phyloP scores from a whole-genome alignment of 345 rosid species.

The Boechera stricta region DNA sequence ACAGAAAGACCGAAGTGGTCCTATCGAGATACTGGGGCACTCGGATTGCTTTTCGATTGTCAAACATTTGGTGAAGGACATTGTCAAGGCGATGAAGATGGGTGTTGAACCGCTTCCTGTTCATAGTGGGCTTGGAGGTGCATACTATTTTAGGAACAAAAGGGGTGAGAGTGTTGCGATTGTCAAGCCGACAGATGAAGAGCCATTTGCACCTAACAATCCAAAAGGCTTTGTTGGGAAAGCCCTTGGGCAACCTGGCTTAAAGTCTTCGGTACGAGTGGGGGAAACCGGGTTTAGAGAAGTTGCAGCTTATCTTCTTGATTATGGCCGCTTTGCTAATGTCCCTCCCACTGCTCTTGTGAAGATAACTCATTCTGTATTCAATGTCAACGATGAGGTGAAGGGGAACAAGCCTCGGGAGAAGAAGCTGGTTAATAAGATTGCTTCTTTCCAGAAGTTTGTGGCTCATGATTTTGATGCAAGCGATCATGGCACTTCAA shows the following conservation, averaged over 20 bases:
- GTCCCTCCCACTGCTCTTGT: conserved; percentile 97
- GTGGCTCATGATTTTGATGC: conserved; percentile 97
- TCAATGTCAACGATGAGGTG: conserved; percentile 85
- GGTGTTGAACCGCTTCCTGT: conserved; percentile 88
- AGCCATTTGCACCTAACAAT: conserved; percentile 98
- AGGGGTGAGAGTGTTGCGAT: conserved; percentile 83
- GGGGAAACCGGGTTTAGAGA: conserved; percentile 98
- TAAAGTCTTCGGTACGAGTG: conserved; percentile 94
- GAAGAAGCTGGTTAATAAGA: conserved; percentile 86
- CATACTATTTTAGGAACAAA: conserved; percentile 81
- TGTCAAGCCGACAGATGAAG: conserved; percentile 98
- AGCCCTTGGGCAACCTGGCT: conserved; percentile 95
- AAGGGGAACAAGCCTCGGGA: conserved; percentile 65
- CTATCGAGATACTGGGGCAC: conserved; percentile 84
- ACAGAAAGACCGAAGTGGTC: conserved; percentile 84
- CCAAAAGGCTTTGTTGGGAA: conserved; percentile 98
- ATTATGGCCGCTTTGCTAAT: conserved; percentile 74
- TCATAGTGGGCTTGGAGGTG: conserved; percentile 93
- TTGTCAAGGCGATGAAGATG: conserved; percentile 78
- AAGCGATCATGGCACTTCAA: conserved; percentile 93
- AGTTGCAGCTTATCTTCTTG: conserved; percentile 98
- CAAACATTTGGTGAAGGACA: conserved; percentile 65
- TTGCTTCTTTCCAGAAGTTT: conserved; percentile 94
- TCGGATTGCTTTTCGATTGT: conserved; percentile 58
- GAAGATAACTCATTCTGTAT: conserved; percentile 91